phyloP scores from a whole-genome alignment of 1,284 basidiomycete genomes.

The Cutaneotrichosporon mucoides region DNA sequence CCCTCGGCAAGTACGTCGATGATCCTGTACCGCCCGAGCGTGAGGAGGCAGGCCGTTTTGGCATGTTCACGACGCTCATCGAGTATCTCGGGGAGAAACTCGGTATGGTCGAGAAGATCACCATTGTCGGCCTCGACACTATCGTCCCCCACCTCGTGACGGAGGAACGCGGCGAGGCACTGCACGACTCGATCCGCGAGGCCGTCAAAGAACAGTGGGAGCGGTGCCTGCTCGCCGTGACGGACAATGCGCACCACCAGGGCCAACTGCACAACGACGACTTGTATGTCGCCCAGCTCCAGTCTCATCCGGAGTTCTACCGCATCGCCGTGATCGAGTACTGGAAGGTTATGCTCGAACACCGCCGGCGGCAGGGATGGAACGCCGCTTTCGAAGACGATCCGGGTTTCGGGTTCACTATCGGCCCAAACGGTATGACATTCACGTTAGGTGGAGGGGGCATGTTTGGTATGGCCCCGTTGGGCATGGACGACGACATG shows the following conservation, averaged over 20 bases:
- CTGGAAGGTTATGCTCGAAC: neutral
- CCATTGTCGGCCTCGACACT: neutral
- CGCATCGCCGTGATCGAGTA: neutral
- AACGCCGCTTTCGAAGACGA: neutral
- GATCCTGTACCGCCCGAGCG: neutral
- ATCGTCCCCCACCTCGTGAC: neutral
- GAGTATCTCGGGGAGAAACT: neutral
- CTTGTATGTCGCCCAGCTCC: neutral
- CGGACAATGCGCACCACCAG: neutral
- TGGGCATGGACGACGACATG: neutral
- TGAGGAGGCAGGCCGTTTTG: neutral
- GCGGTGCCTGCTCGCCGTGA: neutral
- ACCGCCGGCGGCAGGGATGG: neutral
- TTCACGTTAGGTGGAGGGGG: too few relatives aligned
- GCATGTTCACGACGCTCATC: neutral
- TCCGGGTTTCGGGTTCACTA: too few relatives aligned
- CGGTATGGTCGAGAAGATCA: neutral
- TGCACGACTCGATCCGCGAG: neutral
- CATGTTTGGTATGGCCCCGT: too few relatives aligned
- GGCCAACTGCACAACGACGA: neutral
- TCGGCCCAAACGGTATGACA: too few relatives aligned
- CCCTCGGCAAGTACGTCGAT: neutral
- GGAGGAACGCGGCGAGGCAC: neutral
- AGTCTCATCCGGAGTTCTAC: neutral
- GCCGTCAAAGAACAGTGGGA: neutral